phyloP scores from a whole-genome alignment of 495 filamentous ascomycete genomes.

The Sporormia fimetaria region DNA sequence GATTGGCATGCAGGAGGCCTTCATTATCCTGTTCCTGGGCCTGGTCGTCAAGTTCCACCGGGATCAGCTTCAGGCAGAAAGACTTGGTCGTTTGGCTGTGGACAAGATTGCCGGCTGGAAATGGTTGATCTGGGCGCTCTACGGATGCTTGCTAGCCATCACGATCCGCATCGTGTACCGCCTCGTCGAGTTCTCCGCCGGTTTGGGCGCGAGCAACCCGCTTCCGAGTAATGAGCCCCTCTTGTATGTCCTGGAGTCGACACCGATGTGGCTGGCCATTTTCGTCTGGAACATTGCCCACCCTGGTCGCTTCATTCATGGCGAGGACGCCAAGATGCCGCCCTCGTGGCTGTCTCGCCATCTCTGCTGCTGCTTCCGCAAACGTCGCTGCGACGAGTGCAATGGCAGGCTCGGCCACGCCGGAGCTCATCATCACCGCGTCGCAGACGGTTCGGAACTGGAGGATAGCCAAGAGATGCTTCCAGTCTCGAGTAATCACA shows the following conservation, averaged over 20 bases:
- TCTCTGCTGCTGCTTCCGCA: not conserved
- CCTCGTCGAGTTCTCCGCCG: conserved; percentile 43
- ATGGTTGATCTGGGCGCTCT: conserved; percentile 40
- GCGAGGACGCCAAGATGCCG: not conserved
- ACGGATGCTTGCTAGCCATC: conserved; percentile 41
- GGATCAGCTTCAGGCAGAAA: conserved; percentile 25
- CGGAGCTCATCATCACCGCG: not conserved
- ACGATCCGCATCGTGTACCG: conserved; percentile 51
- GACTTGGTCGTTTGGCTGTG: conserved; percentile 4
- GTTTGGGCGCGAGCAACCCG: conserved; percentile 30
- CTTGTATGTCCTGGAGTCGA: conserved; percentile 44
- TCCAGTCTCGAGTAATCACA: not conserved
- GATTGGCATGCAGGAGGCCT: conserved; percentile 48
- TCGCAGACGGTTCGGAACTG: not conserved
- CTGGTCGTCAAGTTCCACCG: conserved; percentile 42
- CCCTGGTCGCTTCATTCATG: conserved; percentile 33
- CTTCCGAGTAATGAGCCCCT: conserved; percentile 45
- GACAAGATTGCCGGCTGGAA: conserved; percentile 29
- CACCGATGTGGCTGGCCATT: conserved; percentile 46
- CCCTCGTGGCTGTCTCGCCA: not conserved
- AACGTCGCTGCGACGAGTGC: not conserved
- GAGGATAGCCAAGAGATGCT: not conserved
- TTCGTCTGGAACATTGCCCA: conserved; percentile 40
- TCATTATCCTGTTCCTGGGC: conserved; percentile 43
- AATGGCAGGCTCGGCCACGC: not conserved